Evolutionary conservation across 257 asterid genomes (phyloP), one percentile per base, ranked within the genome.

Genomic region (Forsythia suspensa): DNA sequence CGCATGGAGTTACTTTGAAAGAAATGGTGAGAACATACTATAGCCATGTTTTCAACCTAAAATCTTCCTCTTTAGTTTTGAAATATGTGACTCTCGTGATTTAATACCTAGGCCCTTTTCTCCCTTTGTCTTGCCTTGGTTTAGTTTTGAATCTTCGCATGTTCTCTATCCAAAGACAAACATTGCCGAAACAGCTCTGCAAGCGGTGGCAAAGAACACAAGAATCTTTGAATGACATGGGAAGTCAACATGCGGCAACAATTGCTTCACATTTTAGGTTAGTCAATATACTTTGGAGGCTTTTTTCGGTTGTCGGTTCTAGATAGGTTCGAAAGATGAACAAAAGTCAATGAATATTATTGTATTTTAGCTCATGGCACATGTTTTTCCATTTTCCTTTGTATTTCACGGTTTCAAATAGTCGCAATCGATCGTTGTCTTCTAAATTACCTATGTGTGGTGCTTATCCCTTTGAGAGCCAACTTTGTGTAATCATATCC

Each of bases 1-100:
- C 92, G 96, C 68, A 82, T 93, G 93, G 96, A 93, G 84, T 84
- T 85, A 51, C 87, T 93, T 72, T 55, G 87, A 76, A 95, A 92
- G 80, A 86, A 93, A 68, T 89, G 97, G 98, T 93, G 71, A 73
- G 63, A 44, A 34, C 20, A 24, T 61, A 21, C 36, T 42, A 21
- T 18, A 52, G 20, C 34, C 21, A 9, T 20, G 15, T 52, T 61
- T 6, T 55, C 6, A 8, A 6, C 29, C 55, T 1, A 10, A 36
- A 69, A 48, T 76, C 12, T 55, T 65, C 24, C 24, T 24, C 24
- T 24, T 24, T 24, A 24, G 24, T 24, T 24, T 24, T 24, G 24
- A 24, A 24, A 24, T 24, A 24, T 24, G 24, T 24, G 24, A 24
- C 24, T 24, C 24, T 0, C 0, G 24, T 24, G 24, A 24, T 24